phyloP scores from a whole-genome alignment of 148 eudicot species.

The Dianthus caryophyllus region DNA sequence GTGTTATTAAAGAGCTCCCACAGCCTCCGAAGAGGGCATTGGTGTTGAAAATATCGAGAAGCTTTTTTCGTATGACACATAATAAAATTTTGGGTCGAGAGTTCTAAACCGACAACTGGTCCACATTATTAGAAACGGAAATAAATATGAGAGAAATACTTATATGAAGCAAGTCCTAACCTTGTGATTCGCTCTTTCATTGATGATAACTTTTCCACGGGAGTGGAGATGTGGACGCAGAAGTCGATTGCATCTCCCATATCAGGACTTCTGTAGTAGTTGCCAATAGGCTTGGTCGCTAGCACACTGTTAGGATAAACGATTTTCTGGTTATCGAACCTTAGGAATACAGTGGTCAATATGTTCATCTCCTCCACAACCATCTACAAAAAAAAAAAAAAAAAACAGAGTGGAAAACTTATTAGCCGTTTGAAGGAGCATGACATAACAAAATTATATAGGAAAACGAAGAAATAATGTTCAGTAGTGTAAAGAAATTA shows the following conservation, averaged over 20 bases:
- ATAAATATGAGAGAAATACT: background rate
- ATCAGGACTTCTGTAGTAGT: slow-evolving; percentile 80
- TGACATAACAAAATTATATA: background rate
- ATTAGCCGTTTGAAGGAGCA: background rate
- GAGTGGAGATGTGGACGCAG: slow-evolving; percentile 62
- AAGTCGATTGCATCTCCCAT: slow-evolving; percentile 83
- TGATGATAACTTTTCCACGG: slow-evolving; percentile 49
- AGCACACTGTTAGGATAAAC: slow-evolving; percentile 71
- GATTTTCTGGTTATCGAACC: slow-evolving; percentile 71
- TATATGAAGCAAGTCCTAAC: slow-evolving; percentile 24
- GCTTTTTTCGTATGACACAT: no score
- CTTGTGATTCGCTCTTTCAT: slow-evolving; percentile 71
- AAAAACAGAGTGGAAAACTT: background rate
- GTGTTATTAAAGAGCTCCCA: no score
- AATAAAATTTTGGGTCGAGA: background rate
- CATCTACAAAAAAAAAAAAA: slow-evolving; percentile 44
- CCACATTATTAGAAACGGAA: background rate
- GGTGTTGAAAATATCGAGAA: no score
- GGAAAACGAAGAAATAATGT: background rate
- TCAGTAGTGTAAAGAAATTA: slow-evolving; percentile 8
- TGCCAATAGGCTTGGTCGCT: slow-evolving; percentile 66
- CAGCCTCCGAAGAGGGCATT: no score
- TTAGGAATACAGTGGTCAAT: slow-evolving; percentile 65
- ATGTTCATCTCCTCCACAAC: slow-evolving; percentile 86
- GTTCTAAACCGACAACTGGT: background rate